Base-by-base conservation (phyloP, 495 filamentous ascomycete species). In the Daldinia grandis region DNA sequence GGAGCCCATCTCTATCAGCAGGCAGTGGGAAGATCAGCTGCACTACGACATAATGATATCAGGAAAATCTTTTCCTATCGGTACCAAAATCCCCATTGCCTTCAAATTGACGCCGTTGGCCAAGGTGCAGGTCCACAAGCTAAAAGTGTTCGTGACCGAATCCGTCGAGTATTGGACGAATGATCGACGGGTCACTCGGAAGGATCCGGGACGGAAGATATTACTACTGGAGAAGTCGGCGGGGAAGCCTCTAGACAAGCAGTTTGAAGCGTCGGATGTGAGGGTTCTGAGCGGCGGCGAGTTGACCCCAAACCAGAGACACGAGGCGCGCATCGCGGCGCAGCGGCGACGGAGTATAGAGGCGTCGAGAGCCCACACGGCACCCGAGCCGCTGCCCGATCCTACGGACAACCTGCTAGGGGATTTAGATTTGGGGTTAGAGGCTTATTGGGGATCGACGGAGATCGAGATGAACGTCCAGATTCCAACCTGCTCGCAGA, bases 11-110 rank as follows among this genome's bases (percentile, higher is more conserved):
- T 95, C 95, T 21, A 98, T 99, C 73, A 97, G 92, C 58, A 85
- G 95, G 25, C 94, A 93, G 62, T 99, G 95, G 95, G 95, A 99
- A 74, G 96, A 99, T 74, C 95, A 99, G 74, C 86, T 99, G 33
- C 94, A 98, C 74, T 99, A 99, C 79, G 95, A 99, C 73, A 99
- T 99, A 66, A 92, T 98, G 72, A 97, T 99, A 66, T 98, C 95
- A 3, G 95, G 96, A 57, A 99, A 99, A 87, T 97, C 95, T 1
- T 99, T 99, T 74, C 93, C 95, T 3, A 84, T 99, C 14, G 96
- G 96, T 19, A 85, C 92, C 3, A 93, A 93, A 73, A 93, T 99
- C 25, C 95, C 95, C 14, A 97, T 99, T 64, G 95, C 96, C 2
- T 98, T 99, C 84, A 98, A 97, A 74, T 85, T 99, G 63, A 99